Base-by-base conservation (phyloP, 2,329 filamentous ascomycete genomes). In the Exophiala sp. region DNA sequence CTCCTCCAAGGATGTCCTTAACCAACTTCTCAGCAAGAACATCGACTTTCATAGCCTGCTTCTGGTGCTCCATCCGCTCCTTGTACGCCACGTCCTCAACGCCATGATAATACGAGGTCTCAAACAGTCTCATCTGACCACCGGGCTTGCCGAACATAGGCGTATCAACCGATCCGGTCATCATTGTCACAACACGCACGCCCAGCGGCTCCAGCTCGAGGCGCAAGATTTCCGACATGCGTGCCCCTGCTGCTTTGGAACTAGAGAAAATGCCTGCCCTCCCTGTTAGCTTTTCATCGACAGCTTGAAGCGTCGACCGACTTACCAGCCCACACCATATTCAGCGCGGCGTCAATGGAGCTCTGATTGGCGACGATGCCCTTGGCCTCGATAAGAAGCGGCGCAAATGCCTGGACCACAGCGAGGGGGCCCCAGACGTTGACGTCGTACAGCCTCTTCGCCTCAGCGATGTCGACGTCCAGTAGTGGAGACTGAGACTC, bases 351-450 rank as follows among this genome's bases (percentile, higher is more conserved):
- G 2, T 52, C 56, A 40, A 65, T 46, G 2, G 63, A 66, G 3
- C 47, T 56, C 12, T 58, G 53, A 50, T 66, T 68, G 1, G 65
- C 54, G 8, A 69, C 48, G 2, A 50, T 57, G 1, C 66, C 66
- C 29, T 63, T 63, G 1, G 62, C 48, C 5, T 54, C 50, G 16
- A 68, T 63, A 1, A 70, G n/a, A 46, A 69, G 21, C 8, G 61
- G 63, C 0, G 58, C 38, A 54, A 77, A 77, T 0, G 67, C 68
- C 34, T 77, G 68, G 1, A 67, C 68, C 10, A 73, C 63, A 6
- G 58, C 54, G 5, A 76, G 39, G 1, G 65, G 36, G 1, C 68
- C 70, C 68, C 68, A 75, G 20, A 73, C 60, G 57, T 78, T 78
- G 9, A 71, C 63, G 20, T 76, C 72, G 47, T 69, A 75, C 5